A percentile compares a stretch with the other conserved stretches of the same genome.
Conservation (phyloP, 2,329 filamentous ascomycete species). For the Elsinoe perseae region DNA sequence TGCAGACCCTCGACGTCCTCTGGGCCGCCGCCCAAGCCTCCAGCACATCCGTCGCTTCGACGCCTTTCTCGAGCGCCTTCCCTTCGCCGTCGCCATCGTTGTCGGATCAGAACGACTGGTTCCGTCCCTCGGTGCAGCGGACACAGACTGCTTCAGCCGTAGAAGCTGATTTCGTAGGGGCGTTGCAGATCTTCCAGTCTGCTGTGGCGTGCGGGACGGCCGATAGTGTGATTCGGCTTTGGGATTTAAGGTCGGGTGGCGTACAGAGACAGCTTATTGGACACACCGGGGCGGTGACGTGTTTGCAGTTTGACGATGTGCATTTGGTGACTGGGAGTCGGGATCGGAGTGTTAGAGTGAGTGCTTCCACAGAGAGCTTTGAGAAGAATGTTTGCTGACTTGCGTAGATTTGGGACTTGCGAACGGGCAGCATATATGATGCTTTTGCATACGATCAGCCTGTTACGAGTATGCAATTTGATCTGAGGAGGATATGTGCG, state of each 20-base stretch:
- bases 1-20: slow-evolving; percentile 94
- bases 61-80: slow-evolving; percentile 14
- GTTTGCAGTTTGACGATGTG: slow-evolving; percentile 90
- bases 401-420: slow-evolving; percentile 89
- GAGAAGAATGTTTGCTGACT: slow-evolving; percentile 23
- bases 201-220: slow-evolving; percentile 93
- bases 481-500: slow-evolving; percentile 76
- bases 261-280: slow-evolving; percentile 95
- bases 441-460: slow-evolving; percentile 91
- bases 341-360: slow-evolving; percentile 88
- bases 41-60: slow-evolving; percentile 46
- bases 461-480: slow-evolving; percentile 96
- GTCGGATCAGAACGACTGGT: slow-evolving; percentile 38
- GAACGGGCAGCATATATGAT: slow-evolving; percentile 89
- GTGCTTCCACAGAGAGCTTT: slow-evolving; percentile 32
- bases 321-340: slow-evolving; percentile 88
- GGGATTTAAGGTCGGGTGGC: slow-evolving; percentile 93
- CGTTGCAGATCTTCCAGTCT: slow-evolving; percentile 90
- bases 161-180: slow-evolving; percentile 84
- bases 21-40: slow-evolving; percentile 92
- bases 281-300: slow-evolving; percentile 89
- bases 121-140: slow-evolving; percentile 59
- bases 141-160: slow-evolving; percentile 50
- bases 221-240: slow-evolving; percentile 92
- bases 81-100: background rate